These are phyloP conservation scores for Phytophthora cajani DNA, from an alignment of 352 stramenopile species.

Conservation along the genomic window DNA sequence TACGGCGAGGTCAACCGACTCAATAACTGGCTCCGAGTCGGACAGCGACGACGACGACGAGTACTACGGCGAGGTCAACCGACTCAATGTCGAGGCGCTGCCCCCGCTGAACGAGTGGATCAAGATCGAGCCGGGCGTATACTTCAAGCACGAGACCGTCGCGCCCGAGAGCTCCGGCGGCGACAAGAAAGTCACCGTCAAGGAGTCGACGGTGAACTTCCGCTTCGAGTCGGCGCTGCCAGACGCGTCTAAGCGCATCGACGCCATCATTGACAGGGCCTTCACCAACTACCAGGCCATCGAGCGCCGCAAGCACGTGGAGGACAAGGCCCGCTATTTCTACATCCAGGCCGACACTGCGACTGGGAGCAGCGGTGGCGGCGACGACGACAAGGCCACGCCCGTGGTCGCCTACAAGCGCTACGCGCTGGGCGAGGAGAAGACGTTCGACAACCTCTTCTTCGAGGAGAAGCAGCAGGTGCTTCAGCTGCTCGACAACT, in stretches of 20 bases:
- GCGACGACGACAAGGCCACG: slow-evolving; percentile 17
- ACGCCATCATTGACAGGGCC: slow-evolving; percentile 45
- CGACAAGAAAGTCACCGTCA: slow-evolving; percentile 33
- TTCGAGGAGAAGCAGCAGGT: slow-evolving; percentile 81
- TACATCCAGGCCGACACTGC: slow-evolving; percentile 41
- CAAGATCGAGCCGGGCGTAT: slow-evolving; percentile 46
- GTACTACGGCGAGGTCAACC: slow-evolving; percentile 41
- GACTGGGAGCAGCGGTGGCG: slow-evolving; percentile 5
- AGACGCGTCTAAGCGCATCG: slow-evolving; percentile 48
- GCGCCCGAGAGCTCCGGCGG: slow-evolving; percentile 25
- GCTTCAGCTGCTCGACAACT: slow-evolving; percentile 77
- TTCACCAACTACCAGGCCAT: slow-evolving; percentile 49
- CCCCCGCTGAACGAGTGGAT: slow-evolving; percentile 55
- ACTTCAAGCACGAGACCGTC: slow-evolving; percentile 56
- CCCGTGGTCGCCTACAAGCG: slow-evolving; percentile 50
- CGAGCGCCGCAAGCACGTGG: slow-evolving; percentile 41
- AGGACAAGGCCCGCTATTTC: slow-evolving; percentile 57
- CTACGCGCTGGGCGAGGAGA: slow-evolving; percentile 83
- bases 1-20: slow-evolving; percentile 45
- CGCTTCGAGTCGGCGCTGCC: slow-evolving; percentile 32
- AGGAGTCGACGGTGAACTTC: slow-evolving; percentile 39
- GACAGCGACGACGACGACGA: slow-evolving; percentile 30
- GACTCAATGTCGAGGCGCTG: slow-evolving; percentile 48
- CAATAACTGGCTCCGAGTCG: slow-evolving; percentile 27
- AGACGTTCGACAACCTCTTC: slow-evolving; percentile 90